Base-by-base conservation (phyloP, 1,284 basidiomycete species). In the Caloboletus inedulis region DNA sequence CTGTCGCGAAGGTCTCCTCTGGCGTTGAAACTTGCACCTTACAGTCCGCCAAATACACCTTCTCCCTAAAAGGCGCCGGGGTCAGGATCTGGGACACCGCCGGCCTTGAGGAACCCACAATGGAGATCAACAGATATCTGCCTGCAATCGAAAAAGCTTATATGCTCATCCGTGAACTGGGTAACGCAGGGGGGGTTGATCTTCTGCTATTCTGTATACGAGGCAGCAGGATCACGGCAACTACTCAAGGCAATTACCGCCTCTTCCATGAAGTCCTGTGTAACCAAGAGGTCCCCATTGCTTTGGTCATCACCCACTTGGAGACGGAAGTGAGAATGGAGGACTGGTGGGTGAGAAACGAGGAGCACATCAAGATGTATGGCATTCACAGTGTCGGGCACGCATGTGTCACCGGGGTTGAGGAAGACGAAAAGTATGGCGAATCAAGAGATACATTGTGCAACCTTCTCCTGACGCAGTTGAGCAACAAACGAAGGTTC, bases 191-290 rank as follows among this genome's bases (percentile, higher is more conserved):
- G 1, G 72, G 73, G 1, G 51, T 75, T 10, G 66, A 64, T 43
- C 70, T 76, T 16, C 55, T 75, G 9, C 61, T 76, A 3, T 74
- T 72, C 48, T 72, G 69, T 56, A 63, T 76, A 39, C 67, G 71
- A n/a, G 71, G 65, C 9, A 56, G 68, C 14, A 64, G 72, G 53
- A 70, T 77, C 55, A 67, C 64, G 1, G 62, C 64, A 19, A 67
- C 66, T 4, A 55, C 62, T 31, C 63, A 72, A 23, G 51, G 60
- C 54, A 74, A 76, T 39, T 76, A 69, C 59, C 57, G 60, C 19
- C 60, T 74, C 34, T 75, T 75, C 53, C 47, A 60, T 14, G 62
- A 66, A n/a, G 58, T 64, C 25, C 59, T 75, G 16, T 74, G 72
- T 47, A 58, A 66, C 43, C 60, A 57, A 27, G 56, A 64, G 8